A percentile compares a stretch with the other conserved stretches of the same genome.
These are phyloP conservation scores for Cercospora janseana DNA, from an alignment of 2,329 filamentous ascomycete species.

Conservation along the genomic window DNA sequence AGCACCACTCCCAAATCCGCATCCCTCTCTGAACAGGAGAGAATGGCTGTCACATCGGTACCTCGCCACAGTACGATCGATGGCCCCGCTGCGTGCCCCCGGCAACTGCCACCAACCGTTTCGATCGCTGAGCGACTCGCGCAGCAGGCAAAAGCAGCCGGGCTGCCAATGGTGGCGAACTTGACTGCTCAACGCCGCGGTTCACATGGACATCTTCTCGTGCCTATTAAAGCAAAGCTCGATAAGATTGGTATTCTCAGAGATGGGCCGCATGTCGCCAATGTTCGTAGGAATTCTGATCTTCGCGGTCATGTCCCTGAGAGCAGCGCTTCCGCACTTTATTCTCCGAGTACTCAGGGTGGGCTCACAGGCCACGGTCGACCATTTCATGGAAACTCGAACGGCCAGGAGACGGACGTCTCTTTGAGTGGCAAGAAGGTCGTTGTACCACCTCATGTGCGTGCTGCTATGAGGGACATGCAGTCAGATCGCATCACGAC, in stretches of 20 bases:
- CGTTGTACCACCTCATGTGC: constrained; percentile 17
- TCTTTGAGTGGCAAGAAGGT: constrained; percentile 5
- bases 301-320: constrained; percentile 1
- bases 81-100: not conserved
- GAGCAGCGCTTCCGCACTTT: constrained; percentile 1
- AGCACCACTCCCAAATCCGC: not conserved
- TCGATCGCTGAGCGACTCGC: constrained; percentile 18
- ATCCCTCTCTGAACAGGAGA: too few relatives aligned
- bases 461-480: constrained; percentile 12
- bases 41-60: too few relatives aligned
- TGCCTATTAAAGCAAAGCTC: constrained; percentile 27
- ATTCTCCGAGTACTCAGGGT: too few relatives aligned
- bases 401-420: not conserved
- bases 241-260: constrained; percentile 22
- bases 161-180: constrained; percentile 25
- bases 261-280: not conserved
- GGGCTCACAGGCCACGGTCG: too few relatives aligned
- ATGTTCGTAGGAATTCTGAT: not conserved
- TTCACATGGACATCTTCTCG: constrained; percentile 26
- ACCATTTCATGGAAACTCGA: too few relatives aligned
- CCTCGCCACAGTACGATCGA: not conserved
- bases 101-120: constrained; percentile 1
- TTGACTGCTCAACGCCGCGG: constrained; percentile 23
- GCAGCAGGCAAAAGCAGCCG: constrained; percentile 20
- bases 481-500: not conserved